Percentiles rank a stretch among this genome's conserved stretches.
Evolutionary conservation across 176 grass and related monocot species (phyloP).

Genomic region (Aegilops tauschii): DNA sequence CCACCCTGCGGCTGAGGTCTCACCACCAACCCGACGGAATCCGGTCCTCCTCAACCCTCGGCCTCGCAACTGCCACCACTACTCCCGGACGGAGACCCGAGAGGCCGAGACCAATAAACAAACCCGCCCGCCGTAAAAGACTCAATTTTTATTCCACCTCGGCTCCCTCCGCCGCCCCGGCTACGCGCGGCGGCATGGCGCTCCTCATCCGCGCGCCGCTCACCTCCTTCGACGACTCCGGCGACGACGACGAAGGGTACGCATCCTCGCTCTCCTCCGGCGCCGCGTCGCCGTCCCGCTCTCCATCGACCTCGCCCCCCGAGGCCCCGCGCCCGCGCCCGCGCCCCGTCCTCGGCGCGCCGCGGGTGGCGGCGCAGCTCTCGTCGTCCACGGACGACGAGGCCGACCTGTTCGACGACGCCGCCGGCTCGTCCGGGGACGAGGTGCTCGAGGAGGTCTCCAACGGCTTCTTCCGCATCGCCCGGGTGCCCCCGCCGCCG

Average conservation of each 20-base stretch:
- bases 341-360: slow-evolving; percentile 11
- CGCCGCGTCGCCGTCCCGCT: slow-evolving; percentile 26
- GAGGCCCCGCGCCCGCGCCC: background rate
- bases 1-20: background rate
- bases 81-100: background rate
- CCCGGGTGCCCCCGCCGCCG: slow-evolving; percentile 33
- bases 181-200: slow-evolving; percentile 13
- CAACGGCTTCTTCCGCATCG: slow-evolving; percentile 44
- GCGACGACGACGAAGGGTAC: background rate
- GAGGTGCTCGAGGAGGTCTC: slow-evolving; percentile 34
- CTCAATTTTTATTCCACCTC: background rate
- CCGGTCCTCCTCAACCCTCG: background rate
- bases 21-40: background rate
- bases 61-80: background rate
- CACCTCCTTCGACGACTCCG: slow-evolving; percentile 43
- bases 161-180: background rate
- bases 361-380: slow-evolving; percentile 49
- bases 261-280: slow-evolving; percentile 37
- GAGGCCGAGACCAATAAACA: background rate
- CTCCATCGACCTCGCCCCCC: slow-evolving; percentile 22
- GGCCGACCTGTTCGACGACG: slow-evolving; percentile 27
- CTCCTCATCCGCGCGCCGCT: slow-evolving; percentile 48
- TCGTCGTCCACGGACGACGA: slow-evolving; percentile 26
- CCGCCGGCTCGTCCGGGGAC: slow-evolving; percentile 25
- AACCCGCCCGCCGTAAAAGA: background rate